Evolutionary conservation across 345 rosid genomes (phyloP).

Genomic region (Camelina laxa): DNA sequence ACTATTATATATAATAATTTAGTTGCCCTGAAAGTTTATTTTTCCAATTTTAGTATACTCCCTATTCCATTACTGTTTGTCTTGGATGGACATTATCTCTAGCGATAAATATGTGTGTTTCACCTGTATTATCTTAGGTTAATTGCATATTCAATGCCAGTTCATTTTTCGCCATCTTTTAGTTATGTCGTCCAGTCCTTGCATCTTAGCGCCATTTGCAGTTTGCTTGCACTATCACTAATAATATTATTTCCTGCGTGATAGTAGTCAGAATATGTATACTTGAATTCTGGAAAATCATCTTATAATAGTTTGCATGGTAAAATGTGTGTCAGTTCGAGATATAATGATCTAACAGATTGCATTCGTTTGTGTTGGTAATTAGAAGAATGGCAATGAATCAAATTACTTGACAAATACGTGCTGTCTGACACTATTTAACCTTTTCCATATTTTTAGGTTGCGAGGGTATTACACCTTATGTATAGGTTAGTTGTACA

Average conservation of each 20-base stretch:
- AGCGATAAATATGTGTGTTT: not conserved
- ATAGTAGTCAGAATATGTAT: slow-evolving; percentile 26
- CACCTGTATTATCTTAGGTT: slow-evolving; percentile 24
- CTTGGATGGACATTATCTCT: slow-evolving; percentile 14
- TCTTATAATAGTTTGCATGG: slow-evolving; percentile 24
- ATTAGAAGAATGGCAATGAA: slow-evolving; percentile 18
- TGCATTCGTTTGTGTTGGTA: slow-evolving; percentile 26
- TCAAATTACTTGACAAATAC: slow-evolving; percentile 10
- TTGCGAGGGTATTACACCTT: slow-evolving; percentile 90
- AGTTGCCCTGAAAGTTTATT: slow-evolving; percentile 9
- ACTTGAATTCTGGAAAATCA: slow-evolving; percentile 19
- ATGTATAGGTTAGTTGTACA: slow-evolving; percentile 89
- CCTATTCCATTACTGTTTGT: slow-evolving; percentile 2
- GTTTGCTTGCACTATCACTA: slow-evolving; percentile 10
- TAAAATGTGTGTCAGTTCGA: slow-evolving; percentile 10
- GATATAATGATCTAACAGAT: slow-evolving; percentile 27
- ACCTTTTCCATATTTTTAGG: slow-evolving; percentile 53
- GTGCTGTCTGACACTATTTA: slow-evolving; percentile 31
- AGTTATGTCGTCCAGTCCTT: slow-evolving; percentile 22
- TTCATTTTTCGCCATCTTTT: not conserved
- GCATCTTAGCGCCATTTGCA: slow-evolving; percentile 3
- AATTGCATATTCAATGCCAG: slow-evolving; percentile 10
- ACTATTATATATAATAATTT: not conserved
- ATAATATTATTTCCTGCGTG: not conserved
- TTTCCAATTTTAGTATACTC: not conserved